These are phyloP conservation scores for Calonectria honghensis DNA, from an alignment of 2,329 filamentous ascomycete species.

Conservation along the genomic window DNA sequence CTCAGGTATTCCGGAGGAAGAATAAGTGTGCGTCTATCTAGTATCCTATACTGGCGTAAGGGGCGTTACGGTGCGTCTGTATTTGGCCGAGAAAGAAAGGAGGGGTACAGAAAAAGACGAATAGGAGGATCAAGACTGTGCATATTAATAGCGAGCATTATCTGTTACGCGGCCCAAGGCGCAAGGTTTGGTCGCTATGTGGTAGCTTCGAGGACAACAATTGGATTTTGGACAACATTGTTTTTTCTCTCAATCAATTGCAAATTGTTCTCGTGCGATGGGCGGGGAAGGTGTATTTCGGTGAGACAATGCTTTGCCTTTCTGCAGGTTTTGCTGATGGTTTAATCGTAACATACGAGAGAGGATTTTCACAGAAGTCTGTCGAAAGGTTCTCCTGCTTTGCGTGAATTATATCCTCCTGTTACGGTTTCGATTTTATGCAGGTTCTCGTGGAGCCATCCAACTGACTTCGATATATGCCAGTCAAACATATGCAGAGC, in stretches of 20 bases:
- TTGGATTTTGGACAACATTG: constrained; percentile 57
- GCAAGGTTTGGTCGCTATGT: constrained; percentile 55
- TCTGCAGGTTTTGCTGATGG: constrained; percentile 1
- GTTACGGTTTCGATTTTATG: background rate
- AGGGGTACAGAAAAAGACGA: constrained; percentile 50
- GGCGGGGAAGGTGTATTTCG: constrained; percentile 1
- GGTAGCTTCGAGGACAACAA: constrained; percentile 57
- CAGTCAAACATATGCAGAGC: constrained; percentile 35
- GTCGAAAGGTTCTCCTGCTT: background rate
- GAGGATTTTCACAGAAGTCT: constrained; percentile 17
- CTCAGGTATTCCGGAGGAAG: constrained; percentile 80
- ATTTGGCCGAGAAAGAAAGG: constrained; percentile 50
- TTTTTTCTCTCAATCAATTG: constrained; percentile 38
- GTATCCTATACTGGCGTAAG: constrained; percentile 49
- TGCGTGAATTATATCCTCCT: background rate
- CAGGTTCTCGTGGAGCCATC: background rate
- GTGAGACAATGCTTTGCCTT: background rate
- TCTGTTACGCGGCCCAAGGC: constrained; percentile 56
- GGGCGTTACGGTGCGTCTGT: constrained; percentile 53
- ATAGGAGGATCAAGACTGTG: constrained; percentile 48
- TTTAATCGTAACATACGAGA: background rate
- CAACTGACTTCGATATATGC: constrained; percentile 35
- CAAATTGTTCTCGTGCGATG: background rate
- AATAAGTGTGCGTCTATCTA: constrained; percentile 40
- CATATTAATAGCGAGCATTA: constrained; percentile 62